Conservation (phyloP, 371 early-diverging fungal species). For the Mortierella sp. region DNA sequence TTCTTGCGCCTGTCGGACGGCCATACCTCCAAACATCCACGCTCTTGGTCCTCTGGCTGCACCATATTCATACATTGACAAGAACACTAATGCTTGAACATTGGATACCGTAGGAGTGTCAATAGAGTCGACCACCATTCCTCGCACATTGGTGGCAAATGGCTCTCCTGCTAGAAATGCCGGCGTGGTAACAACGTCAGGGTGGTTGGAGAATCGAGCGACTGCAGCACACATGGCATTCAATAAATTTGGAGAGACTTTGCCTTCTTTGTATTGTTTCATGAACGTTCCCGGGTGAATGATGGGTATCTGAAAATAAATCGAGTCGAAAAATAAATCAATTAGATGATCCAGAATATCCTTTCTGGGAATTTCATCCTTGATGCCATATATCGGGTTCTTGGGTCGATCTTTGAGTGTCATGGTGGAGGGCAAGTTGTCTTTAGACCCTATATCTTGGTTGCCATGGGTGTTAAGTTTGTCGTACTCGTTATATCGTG, state of each 20-base stretch:
- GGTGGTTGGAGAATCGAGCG: slow-evolving; percentile 56
- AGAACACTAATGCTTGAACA: slow-evolving; percentile 65
- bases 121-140: slow-evolving; percentile 52
- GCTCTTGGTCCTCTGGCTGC: slow-evolving; percentile 70
- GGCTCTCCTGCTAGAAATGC: slow-evolving; percentile 57
- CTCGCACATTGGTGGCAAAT: slow-evolving; percentile 52
- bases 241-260: slow-evolving; percentile 45
- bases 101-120: slow-evolving; percentile 67
- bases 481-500: slow-evolving; percentile 24
- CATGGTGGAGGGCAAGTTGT: slow-evolving; percentile 14
- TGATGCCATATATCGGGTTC: slow-evolving; percentile 45
- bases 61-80: slow-evolving; percentile 74
- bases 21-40: slow-evolving; percentile 76
- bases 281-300: slow-evolving; percentile 61
- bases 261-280: slow-evolving; percentile 48
- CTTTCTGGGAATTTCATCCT: slow-evolving; percentile 55
- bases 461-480: slow-evolving; percentile 11
- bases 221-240: slow-evolving; percentile 55
- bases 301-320: slow-evolving; percentile 68
- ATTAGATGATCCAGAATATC: slow-evolving; percentile 69
- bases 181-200: slow-evolving; percentile 51
- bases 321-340: slow-evolving; percentile 65
- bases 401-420: slow-evolving; percentile 13
- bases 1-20: slow-evolving; percentile 70
- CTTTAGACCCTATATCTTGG: not conserved